A percentile compares a stretch with the other conserved stretches of the same genome.
These are phyloP conservation scores for Tylopilus sp. DNA, from an alignment of 1,284 basidiomycete species.

Conservation along the genomic window DNA sequence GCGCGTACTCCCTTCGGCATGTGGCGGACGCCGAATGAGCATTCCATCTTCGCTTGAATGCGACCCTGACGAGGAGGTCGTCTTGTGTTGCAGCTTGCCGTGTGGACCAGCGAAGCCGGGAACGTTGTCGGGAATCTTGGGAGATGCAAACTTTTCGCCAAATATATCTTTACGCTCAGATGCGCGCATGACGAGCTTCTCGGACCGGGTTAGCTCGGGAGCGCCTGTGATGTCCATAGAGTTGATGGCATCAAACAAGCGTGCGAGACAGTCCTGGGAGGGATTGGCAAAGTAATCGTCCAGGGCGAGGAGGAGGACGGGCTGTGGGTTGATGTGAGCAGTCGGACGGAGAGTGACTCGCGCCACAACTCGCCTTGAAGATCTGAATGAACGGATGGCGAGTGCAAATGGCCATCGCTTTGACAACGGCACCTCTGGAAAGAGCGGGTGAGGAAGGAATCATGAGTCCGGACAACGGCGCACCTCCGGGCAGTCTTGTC, in stretches of 20 bases:
- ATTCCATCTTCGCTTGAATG: conserved; percentile 74
- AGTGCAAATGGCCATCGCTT: conserved; percentile 97
- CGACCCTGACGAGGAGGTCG: conserved; percentile 68
- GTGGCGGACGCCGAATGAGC: conserved; percentile 52
- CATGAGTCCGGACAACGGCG: conserved; percentile 39
- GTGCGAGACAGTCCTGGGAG: conserved; percentile 87
- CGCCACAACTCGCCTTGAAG: conserved; percentile 80
- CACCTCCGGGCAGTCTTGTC: conserved; percentile 89
- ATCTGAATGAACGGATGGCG: conserved; percentile 97
- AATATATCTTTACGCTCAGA: conserved; percentile 95
- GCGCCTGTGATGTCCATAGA: conserved; percentile 88
- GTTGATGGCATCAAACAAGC: conserved; percentile 94
- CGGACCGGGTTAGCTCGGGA: conserved; percentile 81
- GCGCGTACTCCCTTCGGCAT: conserved; percentile 35
- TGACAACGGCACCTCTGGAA: conserved; percentile 90
- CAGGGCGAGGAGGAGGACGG: conserved; percentile 92
- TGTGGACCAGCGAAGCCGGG: conserved; percentile 12
- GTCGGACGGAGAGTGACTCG: not conserved
- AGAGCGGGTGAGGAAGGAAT: conserved; percentile 10
- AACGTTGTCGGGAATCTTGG: conserved; percentile 28
- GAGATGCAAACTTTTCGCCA: conserved; percentile 79
- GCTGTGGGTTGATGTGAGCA: conserved; percentile 59
- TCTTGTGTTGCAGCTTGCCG: conserved; percentile 53
- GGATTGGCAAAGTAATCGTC: conserved; percentile 95
- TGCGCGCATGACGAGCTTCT: conserved; percentile 91